These are phyloP conservation scores for Globisporangium sylvaticum DNA, from an alignment of 352 stramenopile genomes.

Conservation along the genomic window DNA sequence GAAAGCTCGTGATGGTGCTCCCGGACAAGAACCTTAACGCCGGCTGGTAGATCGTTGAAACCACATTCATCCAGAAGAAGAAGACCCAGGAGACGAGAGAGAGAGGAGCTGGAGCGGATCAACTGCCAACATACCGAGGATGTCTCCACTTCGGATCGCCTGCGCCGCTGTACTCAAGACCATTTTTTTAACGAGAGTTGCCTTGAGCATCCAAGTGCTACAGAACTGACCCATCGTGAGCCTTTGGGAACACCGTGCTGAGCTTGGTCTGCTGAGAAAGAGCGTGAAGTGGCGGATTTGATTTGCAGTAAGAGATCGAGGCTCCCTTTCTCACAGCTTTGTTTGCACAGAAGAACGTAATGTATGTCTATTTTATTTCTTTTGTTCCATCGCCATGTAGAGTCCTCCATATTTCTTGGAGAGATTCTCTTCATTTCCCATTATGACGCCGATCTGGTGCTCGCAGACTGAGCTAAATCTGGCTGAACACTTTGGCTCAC, in stretches of 20 bases:
- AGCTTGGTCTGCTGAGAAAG: background rate
- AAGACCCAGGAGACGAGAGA: background rate
- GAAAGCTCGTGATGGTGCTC: conserved; percentile 73
- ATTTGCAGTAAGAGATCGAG: background rate
- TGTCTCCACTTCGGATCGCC: background rate
- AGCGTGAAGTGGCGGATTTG: background rate
- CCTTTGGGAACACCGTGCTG: background rate
- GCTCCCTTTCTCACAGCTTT: background rate
- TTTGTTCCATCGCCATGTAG: conserved; percentile 1
- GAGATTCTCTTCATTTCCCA: too few relatives aligned
- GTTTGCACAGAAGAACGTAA: background rate
- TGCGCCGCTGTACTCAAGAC: background rate
- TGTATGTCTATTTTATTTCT: conserved; percentile 19
- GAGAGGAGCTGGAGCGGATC: background rate
- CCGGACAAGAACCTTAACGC: conserved; percentile 56
- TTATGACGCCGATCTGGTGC: background rate
- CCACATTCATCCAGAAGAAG: background rate
- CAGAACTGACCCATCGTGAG: background rate
- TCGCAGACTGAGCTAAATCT: background rate
- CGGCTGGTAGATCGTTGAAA: conserved; percentile 43
- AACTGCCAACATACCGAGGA: background rate
- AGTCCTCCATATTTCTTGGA: background rate
- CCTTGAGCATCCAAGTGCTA: background rate
- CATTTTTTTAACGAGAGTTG: background rate
- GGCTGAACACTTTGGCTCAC: background rate